Percentiles rank a stretch among this genome's conserved stretches.
Conservation (phyloP, 2,329 filamentous ascomycete genomes). For the Penicillium sp. region DNA sequence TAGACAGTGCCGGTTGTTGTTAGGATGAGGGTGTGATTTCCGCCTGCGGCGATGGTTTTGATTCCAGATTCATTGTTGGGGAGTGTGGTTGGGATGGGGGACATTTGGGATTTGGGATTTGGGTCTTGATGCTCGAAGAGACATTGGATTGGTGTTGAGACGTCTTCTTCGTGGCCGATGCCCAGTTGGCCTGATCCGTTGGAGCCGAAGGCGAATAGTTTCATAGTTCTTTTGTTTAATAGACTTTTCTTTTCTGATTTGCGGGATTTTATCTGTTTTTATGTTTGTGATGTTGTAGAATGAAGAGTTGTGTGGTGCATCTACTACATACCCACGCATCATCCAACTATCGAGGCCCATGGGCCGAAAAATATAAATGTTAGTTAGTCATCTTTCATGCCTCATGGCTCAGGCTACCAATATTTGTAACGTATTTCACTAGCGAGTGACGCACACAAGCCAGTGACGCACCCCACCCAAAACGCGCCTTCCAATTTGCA, state of each 20-base stretch:
- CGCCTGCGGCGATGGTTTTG: constrained; percentile 61
- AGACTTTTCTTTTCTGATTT: neutral
- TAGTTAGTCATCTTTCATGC: constrained; percentile 5
- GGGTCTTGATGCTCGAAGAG: constrained; percentile 47
- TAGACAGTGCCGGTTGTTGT: constrained; percentile 60
- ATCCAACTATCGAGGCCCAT: neutral
- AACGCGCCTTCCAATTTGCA: too few species aligned
- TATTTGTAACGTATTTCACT: too few species aligned
- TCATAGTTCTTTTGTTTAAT: constrained; percentile 22
- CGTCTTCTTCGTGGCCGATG: constrained; percentile 68
- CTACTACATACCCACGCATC: neutral
- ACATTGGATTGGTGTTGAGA: constrained; percentile 63
- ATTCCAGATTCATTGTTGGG: constrained; percentile 12
- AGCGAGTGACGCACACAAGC: too few species aligned
- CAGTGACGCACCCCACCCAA: too few species aligned
- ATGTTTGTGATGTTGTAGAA: neutral
- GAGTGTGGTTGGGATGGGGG: neutral
- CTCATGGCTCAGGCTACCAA: neutral
- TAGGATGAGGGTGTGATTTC: constrained; percentile 81
- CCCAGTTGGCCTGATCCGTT: constrained; percentile 76
- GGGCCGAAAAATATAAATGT: too few species aligned
- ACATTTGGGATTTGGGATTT: too few species aligned
- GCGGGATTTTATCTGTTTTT: neutral
- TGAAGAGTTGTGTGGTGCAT: neutral
- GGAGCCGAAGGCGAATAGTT: constrained; percentile 68